A percentile compares a stretch with the other conserved stretches of the same genome.
phyloP scores from a whole-genome alignment of 225 moss, liverwort and hornwort genomes.

The Sphagnum contortum region DNA sequence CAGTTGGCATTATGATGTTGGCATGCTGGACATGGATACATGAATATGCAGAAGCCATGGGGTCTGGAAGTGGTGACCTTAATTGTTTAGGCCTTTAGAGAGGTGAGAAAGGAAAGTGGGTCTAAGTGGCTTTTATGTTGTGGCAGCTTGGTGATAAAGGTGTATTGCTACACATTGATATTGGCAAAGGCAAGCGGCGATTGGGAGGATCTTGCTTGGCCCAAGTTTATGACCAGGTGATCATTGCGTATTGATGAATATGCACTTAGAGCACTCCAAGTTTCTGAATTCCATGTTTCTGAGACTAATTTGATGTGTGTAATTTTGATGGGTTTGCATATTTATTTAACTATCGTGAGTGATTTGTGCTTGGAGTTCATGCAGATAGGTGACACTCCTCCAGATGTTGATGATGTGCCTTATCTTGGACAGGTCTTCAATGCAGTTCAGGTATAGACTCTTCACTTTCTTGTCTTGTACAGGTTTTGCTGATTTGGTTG shows the following conservation, averaged over 20 bases:
- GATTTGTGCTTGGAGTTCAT: slow-evolving; percentile 1
- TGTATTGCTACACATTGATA: slow-evolving; percentile 79
- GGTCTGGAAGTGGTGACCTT: too few relatives aligned
- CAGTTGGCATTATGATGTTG: not conserved
- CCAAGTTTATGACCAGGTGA: slow-evolving; percentile 90
- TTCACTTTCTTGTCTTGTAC: slow-evolving; percentile 2
- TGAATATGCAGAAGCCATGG: too few relatives aligned
- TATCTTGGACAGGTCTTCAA: slow-evolving; percentile 70
- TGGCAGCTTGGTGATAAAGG: slow-evolving; percentile 73
- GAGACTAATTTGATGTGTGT: too few relatives aligned
- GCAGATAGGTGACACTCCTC: slow-evolving; percentile 81
- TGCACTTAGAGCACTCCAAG: not conserved
- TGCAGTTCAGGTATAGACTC: slow-evolving; percentile 56
- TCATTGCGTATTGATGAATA: not conserved
- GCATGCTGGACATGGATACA: not conserved
- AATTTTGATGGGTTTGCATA: too few relatives aligned
- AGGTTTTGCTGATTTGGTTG: too few relatives aligned
- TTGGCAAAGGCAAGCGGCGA: slow-evolving; percentile 76
- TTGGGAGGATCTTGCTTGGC: slow-evolving; percentile 95
- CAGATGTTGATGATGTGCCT: slow-evolving; percentile 78
- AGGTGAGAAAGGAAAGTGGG: too few relatives aligned
- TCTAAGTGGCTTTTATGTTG: too few relatives aligned
- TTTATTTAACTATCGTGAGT: too few relatives aligned
- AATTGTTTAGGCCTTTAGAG: too few relatives aligned
- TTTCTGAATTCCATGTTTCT: not conserved